Evolutionary conservation across 306 rosid genomes (phyloP).

Genomic region (Spatholobus suberectus): DNA sequence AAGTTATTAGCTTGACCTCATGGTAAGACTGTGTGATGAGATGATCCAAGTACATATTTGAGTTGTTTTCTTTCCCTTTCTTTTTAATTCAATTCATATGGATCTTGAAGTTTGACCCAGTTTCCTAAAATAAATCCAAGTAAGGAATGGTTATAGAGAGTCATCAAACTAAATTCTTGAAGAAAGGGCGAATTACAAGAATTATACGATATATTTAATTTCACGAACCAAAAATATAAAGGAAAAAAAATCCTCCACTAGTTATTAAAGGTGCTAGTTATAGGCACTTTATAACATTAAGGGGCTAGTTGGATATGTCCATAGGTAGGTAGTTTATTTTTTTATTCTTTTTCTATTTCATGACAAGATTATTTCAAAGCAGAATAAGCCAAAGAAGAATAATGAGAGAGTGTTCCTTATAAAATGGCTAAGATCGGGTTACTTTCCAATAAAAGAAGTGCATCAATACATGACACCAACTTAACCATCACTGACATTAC

Average conservation of each 20-base stretch:
- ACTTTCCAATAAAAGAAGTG: conserved; percentile 22
- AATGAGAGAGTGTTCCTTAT: conserved; percentile 18
- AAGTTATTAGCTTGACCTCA: background rate
- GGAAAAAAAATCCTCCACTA: background rate
- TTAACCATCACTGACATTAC: conserved; percentile 33
- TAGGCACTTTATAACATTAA: background rate
- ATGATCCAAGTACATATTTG: background rate
- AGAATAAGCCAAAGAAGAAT: conserved; percentile 42
- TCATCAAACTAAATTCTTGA: background rate
- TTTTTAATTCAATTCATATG: background rate
- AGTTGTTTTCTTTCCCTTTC: background rate
- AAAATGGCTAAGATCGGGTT: conserved; percentile 31
- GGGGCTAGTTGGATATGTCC: background rate
- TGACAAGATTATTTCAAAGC: conserved; percentile 26
- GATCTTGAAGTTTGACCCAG: background rate
- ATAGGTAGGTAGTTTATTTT: background rate
- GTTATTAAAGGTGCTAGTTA: background rate
- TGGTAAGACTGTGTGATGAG: background rate
- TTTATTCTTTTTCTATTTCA: background rate
- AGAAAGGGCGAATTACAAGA: background rate
- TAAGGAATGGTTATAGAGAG: background rate
- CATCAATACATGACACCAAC: conserved; percentile 28
- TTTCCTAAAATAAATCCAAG: background rate
- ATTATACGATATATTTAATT: background rate
- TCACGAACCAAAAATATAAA: background rate